These are phyloP conservation scores for Scedosporium aurantiacum DNA, from an alignment of 2,329 filamentous ascomycete genomes.

Conservation along the genomic window DNA sequence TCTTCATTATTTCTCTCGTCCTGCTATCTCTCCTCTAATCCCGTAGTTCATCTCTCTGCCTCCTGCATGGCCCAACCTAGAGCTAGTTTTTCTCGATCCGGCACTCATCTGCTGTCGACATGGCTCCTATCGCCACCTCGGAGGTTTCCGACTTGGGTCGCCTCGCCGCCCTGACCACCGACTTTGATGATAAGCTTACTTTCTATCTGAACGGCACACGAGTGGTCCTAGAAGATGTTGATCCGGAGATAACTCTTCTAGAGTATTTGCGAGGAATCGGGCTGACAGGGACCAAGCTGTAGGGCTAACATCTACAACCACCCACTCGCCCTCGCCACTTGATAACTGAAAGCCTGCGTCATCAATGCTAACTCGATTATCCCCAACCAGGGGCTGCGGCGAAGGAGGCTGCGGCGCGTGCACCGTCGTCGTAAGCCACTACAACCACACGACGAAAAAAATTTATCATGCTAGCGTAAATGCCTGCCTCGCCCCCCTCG, in stretches of 20 bases:
- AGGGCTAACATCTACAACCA: conserved; percentile 15
- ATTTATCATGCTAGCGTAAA: conserved; percentile 97
- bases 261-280: conserved; percentile 91
- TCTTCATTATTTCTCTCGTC: not conserved
- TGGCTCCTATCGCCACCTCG: conserved; percentile 5
- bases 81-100: not conserved
- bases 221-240: conserved; percentile 72
- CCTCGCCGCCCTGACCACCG: conserved; percentile 46
- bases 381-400: conserved; percentile 59
- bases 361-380: not conserved
- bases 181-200: conserved; percentile 75
- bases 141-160: conserved; percentile 1
- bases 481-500: conserved; percentile 84
- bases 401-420: conserved; percentile 96
- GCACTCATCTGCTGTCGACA: not conserved
- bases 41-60: not conserved
- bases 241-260: conserved; percentile 83
- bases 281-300: conserved; percentile 86
- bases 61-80: not conserved
- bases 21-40: not conserved
- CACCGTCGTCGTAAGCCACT: conserved; percentile 87
- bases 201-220: conserved; percentile 95
- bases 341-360: not conserved
- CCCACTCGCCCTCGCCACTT: not conserved
- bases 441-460: conserved; percentile 81